Conservation (phyloP, 2,329 filamentous ascomycete species). For the Talaromyces islandicus region DNA sequence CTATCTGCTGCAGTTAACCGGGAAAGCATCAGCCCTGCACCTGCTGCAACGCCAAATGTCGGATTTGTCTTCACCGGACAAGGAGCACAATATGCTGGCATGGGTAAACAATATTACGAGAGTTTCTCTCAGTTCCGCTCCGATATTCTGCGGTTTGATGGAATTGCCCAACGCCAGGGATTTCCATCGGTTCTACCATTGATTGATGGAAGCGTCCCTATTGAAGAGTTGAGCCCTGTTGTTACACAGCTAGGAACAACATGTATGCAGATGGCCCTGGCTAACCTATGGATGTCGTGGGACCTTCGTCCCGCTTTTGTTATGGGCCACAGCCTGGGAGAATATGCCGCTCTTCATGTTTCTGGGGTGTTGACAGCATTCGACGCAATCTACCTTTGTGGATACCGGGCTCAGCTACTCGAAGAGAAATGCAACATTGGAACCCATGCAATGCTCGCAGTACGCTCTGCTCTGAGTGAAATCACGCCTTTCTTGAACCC, state of each 20-base stretch:
- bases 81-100: constrained; percentile 31
- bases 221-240: constrained; percentile 25
- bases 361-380: constrained; percentile 32
- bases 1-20: constrained; percentile 17
- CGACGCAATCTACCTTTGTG: constrained; percentile 36
- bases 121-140: constrained; percentile 24
- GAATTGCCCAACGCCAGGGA: constrained; percentile 26
- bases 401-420: constrained; percentile 36
- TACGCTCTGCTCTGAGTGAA: constrained; percentile 31
- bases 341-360: constrained; percentile 36
- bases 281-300: constrained; percentile 29
- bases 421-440: constrained; percentile 33
- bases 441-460: constrained; percentile 41
- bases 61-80: constrained; percentile 36
- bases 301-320: constrained; percentile 33
- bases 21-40: constrained; percentile 22
- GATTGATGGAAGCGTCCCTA: constrained; percentile 24
- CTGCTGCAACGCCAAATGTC: constrained; percentile 22
- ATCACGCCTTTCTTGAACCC: constrained; percentile 26
- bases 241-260: constrained; percentile 32
- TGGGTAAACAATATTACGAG: constrained; percentile 32
- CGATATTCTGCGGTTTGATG: constrained; percentile 26
- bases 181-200: constrained; percentile 32
- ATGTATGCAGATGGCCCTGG: constrained; percentile 36
- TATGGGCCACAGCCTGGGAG: constrained; percentile 38